Conservation (phyloP, 2,329 filamentous ascomycete species). For the Cyclaneusma minus region DNA sequence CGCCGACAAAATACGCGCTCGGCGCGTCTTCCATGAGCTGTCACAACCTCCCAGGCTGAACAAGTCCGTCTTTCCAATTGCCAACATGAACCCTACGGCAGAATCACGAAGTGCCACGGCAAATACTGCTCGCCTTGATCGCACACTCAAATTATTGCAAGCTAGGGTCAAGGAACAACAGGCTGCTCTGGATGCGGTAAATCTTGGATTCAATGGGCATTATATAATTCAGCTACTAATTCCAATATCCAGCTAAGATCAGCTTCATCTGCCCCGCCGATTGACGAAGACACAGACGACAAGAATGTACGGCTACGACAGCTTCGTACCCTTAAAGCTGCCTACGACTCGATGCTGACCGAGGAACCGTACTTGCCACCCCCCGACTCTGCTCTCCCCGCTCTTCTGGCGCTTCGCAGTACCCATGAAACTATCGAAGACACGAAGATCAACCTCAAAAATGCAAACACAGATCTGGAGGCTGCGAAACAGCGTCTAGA, state of each 20-base stretch:
- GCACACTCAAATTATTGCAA: conserved; percentile 53
- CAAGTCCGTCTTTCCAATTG: too few relatives aligned
- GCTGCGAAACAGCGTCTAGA: conserved; percentile 31
- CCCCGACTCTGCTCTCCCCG: conserved; percentile 51
- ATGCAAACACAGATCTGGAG: conserved; percentile 26
- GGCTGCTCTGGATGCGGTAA: conserved; percentile 29
- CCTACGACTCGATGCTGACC: conserved; percentile 47
- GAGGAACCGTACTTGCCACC: conserved; percentile 50
- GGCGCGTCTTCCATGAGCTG: too few relatives aligned
- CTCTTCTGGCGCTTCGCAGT: conserved; percentile 54
- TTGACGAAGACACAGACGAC: conserved; percentile 15
- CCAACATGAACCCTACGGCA: too few relatives aligned
- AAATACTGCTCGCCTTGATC: conserved; percentile 42
- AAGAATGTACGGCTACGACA: conserved; percentile 24
- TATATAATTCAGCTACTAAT: conserved; percentile 4
- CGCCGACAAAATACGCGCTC: too few relatives aligned
- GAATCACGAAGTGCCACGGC: conserved; percentile 21
- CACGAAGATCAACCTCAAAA: conserved; percentile 40
- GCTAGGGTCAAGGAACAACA: conserved; percentile 38
- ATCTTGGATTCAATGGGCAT: too few relatives aligned
- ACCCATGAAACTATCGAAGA: conserved; percentile 49
- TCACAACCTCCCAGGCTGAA: too few relatives aligned
- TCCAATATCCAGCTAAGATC: conserved; percentile 1
- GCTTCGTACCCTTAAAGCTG: conserved; percentile 39
- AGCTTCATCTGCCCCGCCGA: conserved; percentile 13